Evolutionary conservation across 139 green algal species (phyloP), one percentile per base, ranked within the genome.

Genomic region (Chlamydomonas incerta): DNA sequence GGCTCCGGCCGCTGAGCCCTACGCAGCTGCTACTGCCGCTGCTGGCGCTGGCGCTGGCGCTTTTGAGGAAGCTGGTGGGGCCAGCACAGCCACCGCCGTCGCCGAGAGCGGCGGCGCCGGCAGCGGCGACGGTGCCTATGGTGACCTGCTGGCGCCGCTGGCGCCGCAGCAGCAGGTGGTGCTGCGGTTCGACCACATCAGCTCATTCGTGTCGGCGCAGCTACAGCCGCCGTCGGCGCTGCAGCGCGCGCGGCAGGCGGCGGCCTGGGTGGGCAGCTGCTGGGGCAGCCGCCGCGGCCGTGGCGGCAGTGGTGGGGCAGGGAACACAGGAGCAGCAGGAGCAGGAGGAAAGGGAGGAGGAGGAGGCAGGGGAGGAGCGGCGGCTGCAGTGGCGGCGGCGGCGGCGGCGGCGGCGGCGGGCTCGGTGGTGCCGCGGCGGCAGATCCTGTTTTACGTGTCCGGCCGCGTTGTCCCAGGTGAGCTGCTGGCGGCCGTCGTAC

Each of bases 401-500:
- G 57, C 74, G 57, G 55, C 29, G n/a, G 34, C 21, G 50, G 14
- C 31, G 6, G 47, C 29, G 11, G n/a, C 46, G 0, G 28, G 29
- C 46, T 4, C 60, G 18, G 31, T 37, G 3, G 50, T 47, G 62
- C 60, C 58, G 28, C 29, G 17, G 3, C 81, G 46, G 6, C 90
- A 93, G 85, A 91, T 93, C 63, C 82, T 93, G 65, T 76, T 74
- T 82, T 41, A 47, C 72, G 77, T 93, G 33, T 83, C 75, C 13
- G 90, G 90, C 15, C 65, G 72, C n/a, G 88, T 92, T 71, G 31
- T 76, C 29, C 90, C 90, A 24, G 90, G 90, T 41, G 89, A 13
- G 71, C n/a, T n/a, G n/a, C n/a, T n/a, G n/a, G n/a, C n/a, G n/a
- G n/a, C n/a, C n/a, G n/a, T n/a, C n/a, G n/a, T n/a, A n/a, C n/a